These are phyloP conservation scores for Penicillium italicum DNA, from an alignment of 2,329 filamentous ascomycete species.

Conservation along the genomic window DNA sequence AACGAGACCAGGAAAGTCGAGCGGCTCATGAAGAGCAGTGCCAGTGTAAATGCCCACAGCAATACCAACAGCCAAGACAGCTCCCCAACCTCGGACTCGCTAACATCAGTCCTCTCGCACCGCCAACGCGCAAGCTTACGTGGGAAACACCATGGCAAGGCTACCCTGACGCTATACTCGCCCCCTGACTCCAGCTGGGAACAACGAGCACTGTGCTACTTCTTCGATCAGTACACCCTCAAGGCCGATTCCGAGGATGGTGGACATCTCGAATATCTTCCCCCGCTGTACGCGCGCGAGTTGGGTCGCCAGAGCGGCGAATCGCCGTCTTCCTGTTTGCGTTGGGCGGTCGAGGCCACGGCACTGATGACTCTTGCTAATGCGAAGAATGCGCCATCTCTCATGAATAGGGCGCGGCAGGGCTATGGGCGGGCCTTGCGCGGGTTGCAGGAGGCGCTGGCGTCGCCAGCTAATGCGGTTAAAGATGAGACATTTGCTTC, in stretches of 20 bases:
- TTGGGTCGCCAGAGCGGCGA: constrained; percentile 8
- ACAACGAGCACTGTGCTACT: constrained; percentile 40
- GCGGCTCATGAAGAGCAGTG: constrained; percentile 25
- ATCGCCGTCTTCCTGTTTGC: constrained; percentile 28
- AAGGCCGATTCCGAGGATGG: constrained; percentile 22
- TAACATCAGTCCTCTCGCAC: neutral
- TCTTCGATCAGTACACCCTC: constrained; percentile 41
- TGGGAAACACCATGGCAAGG: neutral
- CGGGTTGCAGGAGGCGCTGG: constrained; percentile 29
- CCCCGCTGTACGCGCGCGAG: constrained; percentile 33
- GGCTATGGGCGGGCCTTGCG: constrained; percentile 34
- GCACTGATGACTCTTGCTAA: constrained; percentile 35
- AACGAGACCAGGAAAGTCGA: constrained; percentile 35
- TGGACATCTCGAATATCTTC: constrained; percentile 38
- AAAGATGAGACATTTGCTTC: constrained; percentile 40
- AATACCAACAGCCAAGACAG: neutral
- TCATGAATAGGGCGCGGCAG: constrained; percentile 30
- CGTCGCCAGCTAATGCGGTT: constrained; percentile 28
- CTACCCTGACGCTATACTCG: constrained; percentile 16
- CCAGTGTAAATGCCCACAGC: neutral
- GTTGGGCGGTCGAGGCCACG: constrained; percentile 35
- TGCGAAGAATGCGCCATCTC: constrained; percentile 23
- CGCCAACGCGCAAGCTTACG: neutral
- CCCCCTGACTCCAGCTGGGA: constrained; percentile 34
- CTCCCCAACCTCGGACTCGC: constrained; percentile 1